Evolutionary conservation across 495 filamentous ascomycete genomes (phyloP).

Genomic region (Penicillium cinerascens): DNA sequence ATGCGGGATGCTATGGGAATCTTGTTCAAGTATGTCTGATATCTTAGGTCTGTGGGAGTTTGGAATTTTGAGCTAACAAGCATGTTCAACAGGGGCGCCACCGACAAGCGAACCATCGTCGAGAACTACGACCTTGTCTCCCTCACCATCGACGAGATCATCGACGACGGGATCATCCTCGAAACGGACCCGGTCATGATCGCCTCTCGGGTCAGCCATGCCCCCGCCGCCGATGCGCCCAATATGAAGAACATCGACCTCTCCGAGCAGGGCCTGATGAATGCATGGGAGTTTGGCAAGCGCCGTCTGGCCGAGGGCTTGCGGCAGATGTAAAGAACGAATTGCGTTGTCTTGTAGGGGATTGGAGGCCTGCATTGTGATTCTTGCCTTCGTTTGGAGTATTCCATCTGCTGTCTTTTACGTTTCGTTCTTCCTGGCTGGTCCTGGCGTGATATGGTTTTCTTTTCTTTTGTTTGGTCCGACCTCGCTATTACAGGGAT

Average conservation of each 20-base stretch:
- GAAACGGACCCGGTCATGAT: slow-evolving; percentile 95
- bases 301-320: slow-evolving; percentile 85
- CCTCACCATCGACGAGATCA: slow-evolving; percentile 90
- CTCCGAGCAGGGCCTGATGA: slow-evolving; percentile 91
- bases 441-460: slow-evolving; percentile 41
- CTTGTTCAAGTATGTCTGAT: slow-evolving; percentile 73
- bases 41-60: background rate
- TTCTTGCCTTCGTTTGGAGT: slow-evolving; percentile 17
- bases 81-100: slow-evolving; percentile 64
- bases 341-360: slow-evolving; percentile 1
- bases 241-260: slow-evolving; percentile 91
- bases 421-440: slow-evolving; percentile 36
- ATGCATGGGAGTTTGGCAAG: slow-evolving; percentile 94
- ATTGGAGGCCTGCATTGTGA: slow-evolving; percentile 7
- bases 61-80: background rate
- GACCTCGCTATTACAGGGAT: slow-evolving; percentile 11
- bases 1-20: slow-evolving; percentile 86
- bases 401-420: slow-evolving; percentile 23
- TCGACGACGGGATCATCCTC: slow-evolving; percentile 94
- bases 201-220: slow-evolving; percentile 82
- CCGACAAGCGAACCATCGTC: slow-evolving; percentile 94
- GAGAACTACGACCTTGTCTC: slow-evolving; percentile 96
- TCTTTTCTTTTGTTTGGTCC: slow-evolving; percentile 15
- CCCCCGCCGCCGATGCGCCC: slow-evolving; percentile 84
- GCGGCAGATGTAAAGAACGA: slow-evolving; percentile 58